Evolutionary conservation across 495 filamentous ascomycete species (phyloP), one percentile per base, ranked within the genome.

Genomic region (Penicillium riverlandense): DNA sequence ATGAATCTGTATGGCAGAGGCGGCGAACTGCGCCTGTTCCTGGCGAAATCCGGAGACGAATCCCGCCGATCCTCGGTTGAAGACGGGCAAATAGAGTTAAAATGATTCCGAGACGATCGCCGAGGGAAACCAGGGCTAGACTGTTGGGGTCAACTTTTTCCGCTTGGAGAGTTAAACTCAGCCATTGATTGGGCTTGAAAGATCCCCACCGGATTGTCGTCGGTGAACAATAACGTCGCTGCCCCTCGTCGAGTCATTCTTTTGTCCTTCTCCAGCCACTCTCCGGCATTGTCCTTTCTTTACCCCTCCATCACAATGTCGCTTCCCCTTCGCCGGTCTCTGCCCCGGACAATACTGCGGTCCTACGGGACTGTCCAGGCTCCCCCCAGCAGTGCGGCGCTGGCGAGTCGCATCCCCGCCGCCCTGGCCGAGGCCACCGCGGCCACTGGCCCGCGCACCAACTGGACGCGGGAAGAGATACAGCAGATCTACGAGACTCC

Each of bases 381-480:
- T 28, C 46, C 69, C 15, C 55, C 58, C 37, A 65, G 57, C 37
- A 52, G 57, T 13, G 57, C 62, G 29, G 54, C 65, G 7, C 44
- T 66, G 13, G 51, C 57, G 43, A 61, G 50, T 37, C 57, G 50
- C n/a, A 61, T 71, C 35, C 67, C 69, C 31, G 40, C 49, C 32
- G 68, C 53, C 6, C 52, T 78, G 29, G 66, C 71, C 35, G 61
- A 74, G 54, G 84, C 85, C 6, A 70, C 82, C 9, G 62, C 69
- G 8, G 78, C 83, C 8, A 71, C 63, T 0, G 64, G 52, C 29
- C 78, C 83, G 13, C 72, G 85, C 38, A 83, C 76, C 47, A 77
- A 78, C 56, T 91, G 88, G 88, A 86, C 85, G 10, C 79, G 76
- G 45, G 83, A 88, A 12, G 85, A 91, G 63, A 82, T 90, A 38